These are phyloP conservation scores for Fraxinus floribunda DNA, from an alignment of 305 asterid genomes.

Conservation along the genomic window DNA sequence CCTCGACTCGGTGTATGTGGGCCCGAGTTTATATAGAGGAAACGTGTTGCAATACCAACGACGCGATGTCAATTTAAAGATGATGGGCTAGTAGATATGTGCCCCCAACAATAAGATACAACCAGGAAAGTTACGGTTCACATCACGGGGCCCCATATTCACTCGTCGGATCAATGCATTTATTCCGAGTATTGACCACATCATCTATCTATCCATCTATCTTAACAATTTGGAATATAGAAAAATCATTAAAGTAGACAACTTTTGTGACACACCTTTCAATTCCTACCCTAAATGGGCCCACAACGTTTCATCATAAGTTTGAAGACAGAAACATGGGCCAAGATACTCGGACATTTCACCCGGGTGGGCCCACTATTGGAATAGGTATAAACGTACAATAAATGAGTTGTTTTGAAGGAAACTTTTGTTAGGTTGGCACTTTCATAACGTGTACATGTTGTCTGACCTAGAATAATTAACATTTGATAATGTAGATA, in stretches of 20 bases:
- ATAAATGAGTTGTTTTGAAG: slow-evolving; percentile 31
- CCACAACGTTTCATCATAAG: slow-evolving; percentile 31
- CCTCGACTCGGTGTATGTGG: background rate
- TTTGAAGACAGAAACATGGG: slow-evolving; percentile 37
- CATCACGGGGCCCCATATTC: slow-evolving; percentile 11
- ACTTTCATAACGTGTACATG: slow-evolving; percentile 32
- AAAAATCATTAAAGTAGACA: slow-evolving; percentile 42
- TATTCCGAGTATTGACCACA: slow-evolving; percentile 31
- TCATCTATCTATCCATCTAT: slow-evolving; percentile 7
- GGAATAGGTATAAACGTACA: slow-evolving; percentile 28
- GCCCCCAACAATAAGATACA: slow-evolving; percentile 23
- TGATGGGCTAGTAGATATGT: slow-evolving; percentile 23
- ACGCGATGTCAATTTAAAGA: slow-evolving; percentile 24
- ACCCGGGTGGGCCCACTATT: slow-evolving; percentile 33
- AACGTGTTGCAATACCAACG: background rate
- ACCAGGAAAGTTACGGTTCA: slow-evolving; percentile 21
- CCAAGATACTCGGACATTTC: slow-evolving; percentile 42
- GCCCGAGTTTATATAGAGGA: background rate
- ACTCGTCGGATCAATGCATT: slow-evolving; percentile 27
- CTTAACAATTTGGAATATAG: slow-evolving; percentile 30
- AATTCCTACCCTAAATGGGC: slow-evolving; percentile 13
- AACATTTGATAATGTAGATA: background rate
- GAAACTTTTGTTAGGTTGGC: slow-evolving; percentile 39
- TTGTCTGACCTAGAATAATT: slow-evolving; percentile 9
- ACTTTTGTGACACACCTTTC: slow-evolving; percentile 37